phyloP scores from a whole-genome alignment of 441 rosid genomes.

The Adansonia gregorii region DNA sequence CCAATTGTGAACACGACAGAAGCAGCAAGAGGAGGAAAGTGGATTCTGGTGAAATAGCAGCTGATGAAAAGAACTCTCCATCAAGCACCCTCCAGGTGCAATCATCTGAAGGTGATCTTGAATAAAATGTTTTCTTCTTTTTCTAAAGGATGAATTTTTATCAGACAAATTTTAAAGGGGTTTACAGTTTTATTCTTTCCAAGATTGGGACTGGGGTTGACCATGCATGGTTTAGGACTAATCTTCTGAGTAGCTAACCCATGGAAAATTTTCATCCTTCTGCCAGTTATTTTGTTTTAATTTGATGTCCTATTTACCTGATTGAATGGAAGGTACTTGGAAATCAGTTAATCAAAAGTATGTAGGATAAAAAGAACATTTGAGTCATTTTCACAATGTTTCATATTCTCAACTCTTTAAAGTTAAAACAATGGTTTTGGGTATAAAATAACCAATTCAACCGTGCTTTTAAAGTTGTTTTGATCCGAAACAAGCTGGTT shows the following conservation, averaged over 20 bases:
- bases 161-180: background rate
- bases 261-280: background rate
- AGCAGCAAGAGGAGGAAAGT: conserved; percentile 28
- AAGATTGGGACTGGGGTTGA: background rate
- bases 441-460: background rate
- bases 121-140: background rate
- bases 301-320: background rate
- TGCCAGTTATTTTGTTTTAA: background rate
- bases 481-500: background rate
- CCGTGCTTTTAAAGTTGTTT: background rate
- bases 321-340: background rate
- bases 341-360: background rate
- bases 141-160: background rate
- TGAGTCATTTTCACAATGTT: background rate
- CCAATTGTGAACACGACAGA: background rate
- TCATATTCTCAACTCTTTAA: background rate
- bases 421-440: background rate
- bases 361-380: background rate
- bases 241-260: background rate
- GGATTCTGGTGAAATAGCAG: conserved; percentile 11
- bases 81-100: conserved; percentile 33
- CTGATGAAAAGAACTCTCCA: conserved; percentile 24
- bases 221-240: background rate
- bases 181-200: background rate
- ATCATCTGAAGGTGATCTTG: conserved; percentile 31